Conservation (phyloP, 73 alveolate genomes). For the Stentor coeruleus region DNA sequence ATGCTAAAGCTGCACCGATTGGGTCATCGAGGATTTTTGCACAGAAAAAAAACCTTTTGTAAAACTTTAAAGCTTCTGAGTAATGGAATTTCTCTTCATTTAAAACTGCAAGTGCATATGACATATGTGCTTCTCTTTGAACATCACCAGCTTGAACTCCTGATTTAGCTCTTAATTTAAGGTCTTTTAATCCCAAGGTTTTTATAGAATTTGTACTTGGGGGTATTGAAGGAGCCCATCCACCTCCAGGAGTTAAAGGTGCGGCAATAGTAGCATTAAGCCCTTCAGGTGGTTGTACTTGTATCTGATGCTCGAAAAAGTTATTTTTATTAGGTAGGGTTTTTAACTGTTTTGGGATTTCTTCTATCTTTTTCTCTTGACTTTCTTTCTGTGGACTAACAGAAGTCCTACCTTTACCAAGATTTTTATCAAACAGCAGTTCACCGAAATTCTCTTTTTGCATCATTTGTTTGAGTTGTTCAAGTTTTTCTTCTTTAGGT, state of each 20-base stretch:
- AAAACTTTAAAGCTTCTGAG: constrained; percentile 81
- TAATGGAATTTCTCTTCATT: constrained; percentile 91
- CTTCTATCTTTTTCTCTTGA: background rate
- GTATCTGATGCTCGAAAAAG: constrained; percentile 92
- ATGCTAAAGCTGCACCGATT: constrained; percentile 95
- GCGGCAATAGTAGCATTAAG: constrained; percentile 92
- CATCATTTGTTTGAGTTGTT: constrained; percentile 13
- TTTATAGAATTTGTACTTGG: constrained; percentile 62
- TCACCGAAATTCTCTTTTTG: background rate
- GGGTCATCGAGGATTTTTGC: constrained; percentile 97
- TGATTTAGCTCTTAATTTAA: constrained; percentile 93
- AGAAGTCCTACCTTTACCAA: background rate
- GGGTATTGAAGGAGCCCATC: constrained; percentile 99
- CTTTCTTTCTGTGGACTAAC: background rate
- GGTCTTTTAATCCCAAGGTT: constrained; percentile 80
- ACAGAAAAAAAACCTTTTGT: constrained; percentile 93
- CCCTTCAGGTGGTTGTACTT: constrained; percentile 98
- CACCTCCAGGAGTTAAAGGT: constrained; percentile 89
- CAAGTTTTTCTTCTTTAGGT: constrained; percentile 29
- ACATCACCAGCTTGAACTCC: constrained; percentile 97
- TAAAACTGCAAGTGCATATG: constrained; percentile 91
- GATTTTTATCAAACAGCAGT: background rate
- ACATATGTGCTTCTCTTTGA: constrained; percentile 97
- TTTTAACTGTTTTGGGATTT: background rate
- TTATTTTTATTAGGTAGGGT: constrained; percentile 34